Conservation (phyloP, 495 filamentous ascomycete genomes). For the Penicillium herquei region DNA sequence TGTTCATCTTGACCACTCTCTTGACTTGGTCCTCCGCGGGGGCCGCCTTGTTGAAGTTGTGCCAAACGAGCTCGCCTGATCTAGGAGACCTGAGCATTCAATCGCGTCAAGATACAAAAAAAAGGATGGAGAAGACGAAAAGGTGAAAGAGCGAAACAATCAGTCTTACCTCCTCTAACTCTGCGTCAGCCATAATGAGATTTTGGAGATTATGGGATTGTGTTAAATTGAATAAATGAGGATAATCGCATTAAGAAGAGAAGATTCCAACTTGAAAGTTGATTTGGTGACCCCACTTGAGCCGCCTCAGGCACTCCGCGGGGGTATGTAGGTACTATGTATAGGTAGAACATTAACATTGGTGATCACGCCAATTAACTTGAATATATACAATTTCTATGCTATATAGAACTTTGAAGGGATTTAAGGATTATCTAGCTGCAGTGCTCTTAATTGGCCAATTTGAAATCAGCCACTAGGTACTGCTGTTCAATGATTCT, state of each 20-base stretch:
- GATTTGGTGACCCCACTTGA: slow-evolving; percentile 23
- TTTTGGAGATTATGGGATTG: slow-evolving; percentile 7
- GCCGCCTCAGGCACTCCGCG: slow-evolving; percentile 26
- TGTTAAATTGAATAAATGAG: not conserved
- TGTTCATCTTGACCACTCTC: slow-evolving; percentile 60
- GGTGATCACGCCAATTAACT: no score
- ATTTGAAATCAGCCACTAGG: no score
- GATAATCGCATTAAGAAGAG: not conserved
- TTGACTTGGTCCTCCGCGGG: slow-evolving; percentile 44
- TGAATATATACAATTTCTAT: no score
- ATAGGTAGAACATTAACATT: no score
- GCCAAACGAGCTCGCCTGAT: slow-evolving; percentile 87
- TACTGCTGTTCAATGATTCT: no score
- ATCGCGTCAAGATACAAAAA: not conserved
- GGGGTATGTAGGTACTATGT: no score
- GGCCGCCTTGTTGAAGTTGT: slow-evolving; percentile 69
- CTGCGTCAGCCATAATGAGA: slow-evolving; percentile 80
- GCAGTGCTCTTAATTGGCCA: no score
- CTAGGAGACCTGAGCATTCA: slow-evolving; percentile 35
- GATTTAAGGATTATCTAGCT: no score
- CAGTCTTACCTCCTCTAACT: slow-evolving; percentile 69
- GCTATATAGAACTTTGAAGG: no score
- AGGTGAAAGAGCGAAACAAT: not conserved
- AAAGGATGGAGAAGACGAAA: not conserved
- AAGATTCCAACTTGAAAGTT: not conserved